Evolutionary conservation across 139 green algal species (phyloP).

Genomic region (Dunaliella primolecta): DNA sequence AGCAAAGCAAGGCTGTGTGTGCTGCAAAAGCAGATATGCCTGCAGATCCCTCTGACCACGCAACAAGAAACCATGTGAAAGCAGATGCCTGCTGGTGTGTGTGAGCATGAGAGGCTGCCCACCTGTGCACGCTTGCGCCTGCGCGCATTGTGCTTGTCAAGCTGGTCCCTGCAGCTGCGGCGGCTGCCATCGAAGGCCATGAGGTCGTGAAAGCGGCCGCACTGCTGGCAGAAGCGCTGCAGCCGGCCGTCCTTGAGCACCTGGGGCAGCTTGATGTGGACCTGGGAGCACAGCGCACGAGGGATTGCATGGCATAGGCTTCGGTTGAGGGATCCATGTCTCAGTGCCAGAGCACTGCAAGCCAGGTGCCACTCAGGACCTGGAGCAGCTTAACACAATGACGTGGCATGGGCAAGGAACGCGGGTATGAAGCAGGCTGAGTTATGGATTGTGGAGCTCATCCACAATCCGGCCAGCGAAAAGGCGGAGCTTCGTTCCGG

Average conservation of each 20-base stretch:
- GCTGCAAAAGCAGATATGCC: not conserved
- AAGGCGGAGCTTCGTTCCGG: no score
- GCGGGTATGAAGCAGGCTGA: no score
- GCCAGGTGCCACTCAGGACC: constrained; percentile 18
- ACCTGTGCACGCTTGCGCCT: constrained; percentile 42
- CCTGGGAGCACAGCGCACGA: no score
- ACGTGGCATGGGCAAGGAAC: no score
- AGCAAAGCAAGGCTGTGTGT: not conserved
- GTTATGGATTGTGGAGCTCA: no score
- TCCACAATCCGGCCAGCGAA: no score
- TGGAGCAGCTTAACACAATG: constrained; percentile 62
- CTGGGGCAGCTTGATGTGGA: constrained; percentile 10
- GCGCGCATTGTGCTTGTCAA: constrained; percentile 71
- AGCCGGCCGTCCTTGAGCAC: constrained; percentile 66
- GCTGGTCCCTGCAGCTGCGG: constrained; percentile 75
- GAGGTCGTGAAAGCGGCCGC: constrained; percentile 85
- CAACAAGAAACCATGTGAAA: not conserved
- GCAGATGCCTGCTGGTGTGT: not conserved
- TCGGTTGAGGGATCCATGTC: no score
- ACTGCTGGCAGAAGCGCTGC: constrained; percentile 91
- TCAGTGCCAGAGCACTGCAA: not conserved
- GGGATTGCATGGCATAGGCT: no score
- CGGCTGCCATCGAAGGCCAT: constrained; percentile 82
- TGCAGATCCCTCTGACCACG: not conserved
- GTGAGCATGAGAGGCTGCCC: not conserved